These are phyloP conservation scores for Diaporthe sp. DNA, from an alignment of 2,329 filamentous ascomycete genomes.

Conservation along the genomic window DNA sequence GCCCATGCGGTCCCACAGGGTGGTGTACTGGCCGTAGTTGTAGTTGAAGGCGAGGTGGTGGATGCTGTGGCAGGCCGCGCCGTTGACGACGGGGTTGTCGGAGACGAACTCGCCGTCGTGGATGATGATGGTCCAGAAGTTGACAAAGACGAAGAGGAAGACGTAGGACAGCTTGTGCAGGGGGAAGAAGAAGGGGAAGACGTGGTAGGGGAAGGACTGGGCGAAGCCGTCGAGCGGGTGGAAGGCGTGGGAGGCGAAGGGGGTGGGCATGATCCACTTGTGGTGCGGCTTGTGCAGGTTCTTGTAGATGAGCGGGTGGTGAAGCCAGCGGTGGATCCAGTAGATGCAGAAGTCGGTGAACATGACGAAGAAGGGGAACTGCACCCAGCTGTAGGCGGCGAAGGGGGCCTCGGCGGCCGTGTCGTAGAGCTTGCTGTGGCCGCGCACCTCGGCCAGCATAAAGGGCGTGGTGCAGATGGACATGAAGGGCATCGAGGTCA, in stretches of 20 bases:
- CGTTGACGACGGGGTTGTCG: slow-evolving; percentile 92
- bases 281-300: slow-evolving; percentile 95
- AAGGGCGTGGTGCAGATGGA: slow-evolving; percentile 83
- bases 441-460: slow-evolving; percentile 87
- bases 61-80: slow-evolving; percentile 92
- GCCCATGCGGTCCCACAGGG: slow-evolving; percentile 89
- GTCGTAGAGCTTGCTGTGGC: slow-evolving; percentile 91
- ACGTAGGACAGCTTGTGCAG: slow-evolving; percentile 93
- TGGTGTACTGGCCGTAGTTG: slow-evolving; percentile 97
- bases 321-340: slow-evolving; percentile 89
- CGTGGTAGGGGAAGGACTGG: slow-evolving; percentile 91
- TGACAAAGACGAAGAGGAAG: slow-evolving; percentile 89
- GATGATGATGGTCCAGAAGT: slow-evolving; percentile 97
- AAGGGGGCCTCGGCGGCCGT: slow-evolving; percentile 81
- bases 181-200: slow-evolving; percentile 94
- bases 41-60: slow-evolving; percentile 91
- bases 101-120: slow-evolving; percentile 95
- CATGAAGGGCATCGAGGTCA: slow-evolving; percentile 84
- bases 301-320: slow-evolving; percentile 88
- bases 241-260: slow-evolving; percentile 93
- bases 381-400: slow-evolving; percentile 81
- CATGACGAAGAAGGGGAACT: slow-evolving; percentile 89
- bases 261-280: slow-evolving; percentile 99
- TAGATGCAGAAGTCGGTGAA: slow-evolving; percentile 95
- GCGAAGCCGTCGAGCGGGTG: slow-evolving; percentile 93